Evolutionary conservation across 306 rosid genomes (phyloP).

Genomic region (Vigna hirtella): DNA sequence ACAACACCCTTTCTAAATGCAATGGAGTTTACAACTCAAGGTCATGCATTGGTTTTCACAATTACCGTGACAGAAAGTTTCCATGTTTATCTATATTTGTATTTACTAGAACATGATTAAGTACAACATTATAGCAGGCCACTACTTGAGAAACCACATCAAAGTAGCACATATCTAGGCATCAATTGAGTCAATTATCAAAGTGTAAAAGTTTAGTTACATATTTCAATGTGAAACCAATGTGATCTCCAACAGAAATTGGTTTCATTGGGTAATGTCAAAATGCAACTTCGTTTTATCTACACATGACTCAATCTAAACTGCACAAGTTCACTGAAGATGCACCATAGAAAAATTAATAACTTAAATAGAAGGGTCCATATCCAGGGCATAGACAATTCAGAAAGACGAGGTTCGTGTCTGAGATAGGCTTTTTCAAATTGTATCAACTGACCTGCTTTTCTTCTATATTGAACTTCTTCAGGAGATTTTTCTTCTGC

Average conservation of each 20-base stretch:
- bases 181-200: not conserved
- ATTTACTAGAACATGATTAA: not conserved
- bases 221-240: constrained; percentile 15
- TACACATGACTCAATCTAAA: constrained; percentile 1
- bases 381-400: constrained; percentile 10
- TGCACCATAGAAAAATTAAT: constrained; percentile 28
- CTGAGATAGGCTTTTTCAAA: constrained; percentile 23
- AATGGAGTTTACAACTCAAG: no score
- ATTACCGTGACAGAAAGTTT: no score
- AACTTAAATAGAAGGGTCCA: not conserved
- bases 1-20: no score
- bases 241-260: constrained; percentile 5
- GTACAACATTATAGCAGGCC: not conserved
- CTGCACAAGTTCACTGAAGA: constrained; percentile 8
- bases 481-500: constrained; percentile 74
- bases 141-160: not conserved
- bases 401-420: not conserved
- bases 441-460: constrained; percentile 71
- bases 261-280: not conserved
- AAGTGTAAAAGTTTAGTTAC: not conserved
- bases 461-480: constrained; percentile 79
- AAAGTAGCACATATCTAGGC: constrained; percentile 6
- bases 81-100: no score
- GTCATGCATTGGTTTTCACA: no score
- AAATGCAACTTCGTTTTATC: constrained; percentile 5